Percentiles rank a stretch among this genome's conserved stretches.
These are phyloP conservation scores for Pyrenophora teres DNA, from an alignment of 2,329 filamentous ascomycete genomes.

Conservation along the genomic window DNA sequence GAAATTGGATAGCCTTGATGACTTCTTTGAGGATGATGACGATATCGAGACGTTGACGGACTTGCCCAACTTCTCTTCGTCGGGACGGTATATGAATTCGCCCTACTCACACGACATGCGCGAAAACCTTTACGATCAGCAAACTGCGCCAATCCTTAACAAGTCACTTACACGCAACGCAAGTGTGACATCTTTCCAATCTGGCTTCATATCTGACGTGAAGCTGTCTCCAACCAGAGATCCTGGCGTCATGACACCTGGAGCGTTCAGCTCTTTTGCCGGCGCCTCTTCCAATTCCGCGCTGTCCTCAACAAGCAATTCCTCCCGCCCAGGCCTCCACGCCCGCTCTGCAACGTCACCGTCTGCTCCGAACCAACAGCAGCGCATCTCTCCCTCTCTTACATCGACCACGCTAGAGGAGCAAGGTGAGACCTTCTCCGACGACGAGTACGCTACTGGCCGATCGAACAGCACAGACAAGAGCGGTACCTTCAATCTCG, in stretches of 20 bases:
- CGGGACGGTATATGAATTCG: conserved; percentile 35
- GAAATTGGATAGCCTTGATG: conserved; percentile 60
- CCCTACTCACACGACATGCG: conserved; percentile 48
- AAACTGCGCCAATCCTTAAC: conserved; percentile 86
- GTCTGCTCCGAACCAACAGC: conserved; percentile 55
- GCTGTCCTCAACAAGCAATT: conserved; percentile 22
- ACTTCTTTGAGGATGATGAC: conserved; percentile 58
- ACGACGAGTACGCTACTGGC: conserved; percentile 67
- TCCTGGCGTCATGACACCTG: conserved; percentile 60
- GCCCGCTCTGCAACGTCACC: conserved; percentile 85
- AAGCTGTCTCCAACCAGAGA: conserved; percentile 62
- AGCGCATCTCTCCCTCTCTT: conserved; percentile 55
- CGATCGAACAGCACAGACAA: conserved; percentile 37
- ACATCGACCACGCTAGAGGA: conserved; percentile 78
- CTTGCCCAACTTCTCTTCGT: conserved; percentile 40
- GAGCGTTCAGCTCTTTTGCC: conserved; percentile 55
- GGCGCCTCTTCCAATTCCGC: conserved; percentile 27
- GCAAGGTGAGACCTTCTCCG: conserved; percentile 73
- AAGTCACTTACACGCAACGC: conserved; percentile 76
- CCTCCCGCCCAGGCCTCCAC: conserved; percentile 70
- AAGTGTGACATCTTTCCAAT: conserved; percentile 78
- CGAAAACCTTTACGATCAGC: conserved; percentile 87
- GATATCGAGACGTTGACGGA: conserved; percentile 44
- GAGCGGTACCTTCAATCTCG: conserved; percentile 27
- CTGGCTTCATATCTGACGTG: conserved; percentile 75